Conservation (phyloP, 2,329 filamentous ascomycete genomes). For the Fusarium algeriense region DNA sequence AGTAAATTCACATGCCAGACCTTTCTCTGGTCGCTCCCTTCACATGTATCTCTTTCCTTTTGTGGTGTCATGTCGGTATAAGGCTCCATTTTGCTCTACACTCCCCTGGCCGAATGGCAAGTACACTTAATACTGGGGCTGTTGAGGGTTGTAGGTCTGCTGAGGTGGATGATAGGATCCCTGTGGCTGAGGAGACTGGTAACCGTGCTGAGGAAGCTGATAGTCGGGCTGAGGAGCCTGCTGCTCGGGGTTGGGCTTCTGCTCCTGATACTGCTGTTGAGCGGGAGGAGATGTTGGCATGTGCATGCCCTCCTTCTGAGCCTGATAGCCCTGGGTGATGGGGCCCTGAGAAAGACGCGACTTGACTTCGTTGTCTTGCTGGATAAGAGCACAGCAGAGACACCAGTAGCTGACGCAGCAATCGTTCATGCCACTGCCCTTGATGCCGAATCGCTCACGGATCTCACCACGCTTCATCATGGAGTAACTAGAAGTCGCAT, state of each 20-base stretch:
- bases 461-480: constrained; percentile 67
- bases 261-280: constrained; percentile 22
- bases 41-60: constrained; percentile 9
- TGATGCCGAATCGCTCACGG: constrained; percentile 65
- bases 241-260: constrained; percentile 26
- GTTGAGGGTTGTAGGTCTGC: constrained; percentile 44
- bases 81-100: background rate
- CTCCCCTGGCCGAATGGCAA: background rate
- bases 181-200: constrained; percentile 41
- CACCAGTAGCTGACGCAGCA: constrained; percentile 68
- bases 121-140: constrained; percentile 39
- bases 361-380: constrained; percentile 68
- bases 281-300: constrained; percentile 47
- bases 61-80: constrained; percentile 15
- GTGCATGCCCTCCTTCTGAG: constrained; percentile 54
- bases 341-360: constrained; percentile 45
- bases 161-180: constrained; percentile 42
- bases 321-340: constrained; percentile 54
- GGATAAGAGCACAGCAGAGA: constrained; percentile 67
- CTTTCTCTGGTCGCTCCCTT: background rate
- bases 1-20: constrained; percentile 9
- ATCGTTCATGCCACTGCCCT: constrained; percentile 62
- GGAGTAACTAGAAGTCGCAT: constrained; percentile 52
- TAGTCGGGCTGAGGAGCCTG: constrained; percentile 33
- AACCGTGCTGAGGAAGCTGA: constrained; percentile 35